Conservation (phyloP, 352 stramenopile genomes). For the Globisporangium takayamanum region DNA sequence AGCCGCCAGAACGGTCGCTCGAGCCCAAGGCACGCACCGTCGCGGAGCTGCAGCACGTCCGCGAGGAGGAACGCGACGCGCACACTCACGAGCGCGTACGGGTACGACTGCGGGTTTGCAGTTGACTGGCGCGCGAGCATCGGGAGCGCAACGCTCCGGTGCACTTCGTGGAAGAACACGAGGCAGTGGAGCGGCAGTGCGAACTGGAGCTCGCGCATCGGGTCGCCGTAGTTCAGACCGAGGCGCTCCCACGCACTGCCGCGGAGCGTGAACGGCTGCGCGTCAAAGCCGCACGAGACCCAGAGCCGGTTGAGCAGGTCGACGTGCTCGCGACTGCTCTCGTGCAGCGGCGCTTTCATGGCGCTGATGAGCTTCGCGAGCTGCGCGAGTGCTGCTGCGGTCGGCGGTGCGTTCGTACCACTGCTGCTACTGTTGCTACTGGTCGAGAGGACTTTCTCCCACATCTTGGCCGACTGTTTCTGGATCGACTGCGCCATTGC, state of each 20-base stretch:
- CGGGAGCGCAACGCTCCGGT: conserved; percentile 49
- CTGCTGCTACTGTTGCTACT: not conserved
- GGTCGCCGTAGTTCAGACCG: conserved; percentile 63
- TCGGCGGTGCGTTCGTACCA: conserved; percentile 38
- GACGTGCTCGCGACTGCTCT: conserved; percentile 58
- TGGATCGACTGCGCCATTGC: conserved; percentile 58
- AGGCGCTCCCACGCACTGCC: conserved; percentile 49
- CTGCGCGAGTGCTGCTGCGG: conserved; percentile 49
- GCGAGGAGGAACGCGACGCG: conserved; percentile 53
- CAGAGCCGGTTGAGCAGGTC: conserved; percentile 67
- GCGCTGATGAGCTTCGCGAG: conserved; percentile 59
- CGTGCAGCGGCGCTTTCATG: conserved; percentile 53
- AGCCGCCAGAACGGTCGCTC: conserved; percentile 80
- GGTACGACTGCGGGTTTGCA: conserved; percentile 40
- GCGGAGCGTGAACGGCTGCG: conserved; percentile 43
- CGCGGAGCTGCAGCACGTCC: conserved; percentile 67
- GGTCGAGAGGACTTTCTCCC: conserved; percentile 54
- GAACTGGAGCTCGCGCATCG: conserved; percentile 59
- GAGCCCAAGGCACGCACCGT: conserved; percentile 61
- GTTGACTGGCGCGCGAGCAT: conserved; percentile 59
- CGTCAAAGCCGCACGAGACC: conserved; percentile 53
- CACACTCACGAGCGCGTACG: conserved; percentile 49
- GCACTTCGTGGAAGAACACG: conserved; percentile 76
- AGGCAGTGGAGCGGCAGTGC: conserved; percentile 73
- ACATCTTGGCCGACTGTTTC: conserved; percentile 68